Conservation (phyloP, 306 rosid genomes). For the Citrullus mucosospermus region DNA sequence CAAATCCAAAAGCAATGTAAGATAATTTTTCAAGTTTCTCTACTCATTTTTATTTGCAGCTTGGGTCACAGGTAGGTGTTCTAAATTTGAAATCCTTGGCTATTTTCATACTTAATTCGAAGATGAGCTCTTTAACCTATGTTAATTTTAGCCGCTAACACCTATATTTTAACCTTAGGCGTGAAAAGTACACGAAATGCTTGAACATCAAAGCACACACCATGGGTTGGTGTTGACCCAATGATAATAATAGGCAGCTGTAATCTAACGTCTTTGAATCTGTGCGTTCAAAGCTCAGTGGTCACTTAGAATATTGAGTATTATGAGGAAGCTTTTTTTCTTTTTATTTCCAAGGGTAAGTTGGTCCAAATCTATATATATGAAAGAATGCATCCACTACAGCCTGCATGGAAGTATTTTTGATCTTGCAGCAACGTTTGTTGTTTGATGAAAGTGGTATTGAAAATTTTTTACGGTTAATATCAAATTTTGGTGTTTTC, state of each 20-base stretch:
- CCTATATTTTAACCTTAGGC: not conserved
- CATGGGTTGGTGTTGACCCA: not conserved
- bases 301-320: not conserved
- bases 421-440: not conserved
- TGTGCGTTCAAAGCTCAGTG: not conserved
- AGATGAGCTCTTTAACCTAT: not conserved
- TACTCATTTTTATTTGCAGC: not conserved
- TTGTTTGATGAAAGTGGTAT: not conserved
- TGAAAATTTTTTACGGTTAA: not conserved
- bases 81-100: not conserved
- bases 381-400: too few species aligned
- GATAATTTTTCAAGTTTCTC: slow-evolving; percentile 13
- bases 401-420: not conserved
- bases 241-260: not conserved
- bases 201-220: not conserved
- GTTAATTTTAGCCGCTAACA: not conserved
- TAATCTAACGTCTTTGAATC: not conserved
- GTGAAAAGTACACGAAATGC: not conserved
- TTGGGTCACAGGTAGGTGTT: not conserved
- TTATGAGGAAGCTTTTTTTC: not conserved
- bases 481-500: not conserved
- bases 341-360: not conserved
- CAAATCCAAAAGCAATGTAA: slow-evolving; percentile 98
- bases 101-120: not conserved
- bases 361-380: too few species aligned